Conservation (phyloP, 441 rosid species). For the Eutrema salsugineum region DNA sequence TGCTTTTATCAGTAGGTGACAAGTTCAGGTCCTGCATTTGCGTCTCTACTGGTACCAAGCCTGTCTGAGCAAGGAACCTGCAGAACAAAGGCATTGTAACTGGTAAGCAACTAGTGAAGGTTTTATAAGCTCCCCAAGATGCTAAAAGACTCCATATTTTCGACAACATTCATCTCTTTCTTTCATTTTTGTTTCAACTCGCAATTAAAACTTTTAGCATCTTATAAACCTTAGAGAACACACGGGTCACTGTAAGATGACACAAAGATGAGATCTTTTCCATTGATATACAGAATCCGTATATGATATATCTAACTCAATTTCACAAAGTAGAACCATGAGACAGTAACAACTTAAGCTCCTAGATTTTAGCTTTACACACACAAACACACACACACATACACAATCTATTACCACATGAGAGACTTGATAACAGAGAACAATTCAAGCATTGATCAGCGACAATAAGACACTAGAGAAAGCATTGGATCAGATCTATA, state of each 20-base stretch:
- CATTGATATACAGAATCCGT: neutral
- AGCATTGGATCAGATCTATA: neutral
- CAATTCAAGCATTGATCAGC: neutral
- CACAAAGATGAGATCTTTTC: neutral
- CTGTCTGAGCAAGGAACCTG: constrained; percentile 91
- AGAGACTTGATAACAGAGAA: neutral
- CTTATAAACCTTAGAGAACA: neutral
- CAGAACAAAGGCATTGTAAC: constrained; percentile 23
- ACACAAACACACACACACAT: neutral
- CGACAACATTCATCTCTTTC: neutral
- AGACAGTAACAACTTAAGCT: neutral
- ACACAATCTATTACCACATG: neutral
- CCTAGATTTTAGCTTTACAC: neutral
- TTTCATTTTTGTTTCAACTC: neutral
- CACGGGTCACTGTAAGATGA: neutral
- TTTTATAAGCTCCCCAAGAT: neutral
- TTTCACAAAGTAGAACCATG: neutral
- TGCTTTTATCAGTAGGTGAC: constrained; percentile 43
- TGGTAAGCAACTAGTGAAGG: neutral
- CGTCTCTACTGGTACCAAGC: constrained; percentile 70
- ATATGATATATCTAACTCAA: neutral
- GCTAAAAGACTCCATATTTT: neutral
- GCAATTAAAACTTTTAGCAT: neutral
- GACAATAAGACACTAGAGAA: neutral
- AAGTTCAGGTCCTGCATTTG: constrained; percentile 82